Percentiles rank a stretch among this genome's conserved stretches.
phyloP scores from a whole-genome alignment of 371 early-diverging fungal species.

The Mucor ambiguus region DNA sequence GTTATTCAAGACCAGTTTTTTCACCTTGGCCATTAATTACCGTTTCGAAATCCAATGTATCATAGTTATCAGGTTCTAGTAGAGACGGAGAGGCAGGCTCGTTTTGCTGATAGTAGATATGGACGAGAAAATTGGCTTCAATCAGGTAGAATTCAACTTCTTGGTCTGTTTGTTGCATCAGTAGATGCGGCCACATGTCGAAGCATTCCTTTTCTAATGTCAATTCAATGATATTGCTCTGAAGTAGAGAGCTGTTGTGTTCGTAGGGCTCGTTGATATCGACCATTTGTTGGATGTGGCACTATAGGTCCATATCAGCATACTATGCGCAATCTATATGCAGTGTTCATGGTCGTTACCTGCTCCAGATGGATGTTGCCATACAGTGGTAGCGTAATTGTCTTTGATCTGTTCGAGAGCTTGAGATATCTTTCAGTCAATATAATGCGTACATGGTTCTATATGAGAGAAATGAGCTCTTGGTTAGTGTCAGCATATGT shows the following conservation, averaged over 20 bases:
- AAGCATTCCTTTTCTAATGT: constrained; percentile 18
- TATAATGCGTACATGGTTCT: constrained; percentile 12
- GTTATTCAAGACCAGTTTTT: constrained; percentile 27
- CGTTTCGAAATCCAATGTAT: constrained; percentile 25
- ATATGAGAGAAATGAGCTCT: not conserved
- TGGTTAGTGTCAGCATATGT: not conserved
- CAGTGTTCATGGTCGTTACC: not conserved
- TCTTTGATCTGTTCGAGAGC: not conserved
- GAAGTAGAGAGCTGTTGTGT: not conserved
- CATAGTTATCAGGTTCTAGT: not conserved
- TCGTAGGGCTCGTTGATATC: not conserved
- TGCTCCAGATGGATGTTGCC: constrained; percentile 1
- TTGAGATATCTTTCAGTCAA: constrained; percentile 10
- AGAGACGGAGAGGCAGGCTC: not conserved
- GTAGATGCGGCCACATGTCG: constrained; percentile 19
- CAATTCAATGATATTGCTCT: constrained; percentile 2
- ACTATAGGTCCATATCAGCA: not conserved
- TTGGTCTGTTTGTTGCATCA: constrained; percentile 18
- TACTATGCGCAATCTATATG: not conserved
- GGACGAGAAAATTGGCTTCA: constrained; percentile 10
- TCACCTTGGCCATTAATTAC: constrained; percentile 27
- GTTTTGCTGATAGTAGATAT: constrained; percentile 2
- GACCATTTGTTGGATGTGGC: constrained; percentile 14
- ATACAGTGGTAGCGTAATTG: constrained; percentile 16
- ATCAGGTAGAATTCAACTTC: constrained; percentile 4